These are phyloP conservation scores for Fraxinus albicans DNA, from an alignment of 305 asterid genomes.

Conservation along the genomic window DNA sequence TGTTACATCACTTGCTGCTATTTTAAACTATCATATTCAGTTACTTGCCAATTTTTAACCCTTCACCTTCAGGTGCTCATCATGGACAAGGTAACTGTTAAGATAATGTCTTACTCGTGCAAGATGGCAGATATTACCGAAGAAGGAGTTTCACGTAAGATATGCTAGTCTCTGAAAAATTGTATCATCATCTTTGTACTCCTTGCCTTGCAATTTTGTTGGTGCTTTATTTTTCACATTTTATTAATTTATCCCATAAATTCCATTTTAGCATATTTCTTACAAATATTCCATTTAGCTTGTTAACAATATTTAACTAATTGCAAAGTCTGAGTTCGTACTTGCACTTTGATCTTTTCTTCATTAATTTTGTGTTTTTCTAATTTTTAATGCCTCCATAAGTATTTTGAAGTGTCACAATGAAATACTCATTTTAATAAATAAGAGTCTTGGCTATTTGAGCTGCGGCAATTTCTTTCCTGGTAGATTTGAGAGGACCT, in stretches of 20 bases:
- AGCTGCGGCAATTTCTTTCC: neutral
- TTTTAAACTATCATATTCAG: neutral
- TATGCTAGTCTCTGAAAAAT: constrained; percentile 48
- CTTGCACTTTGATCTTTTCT: constrained; percentile 2
- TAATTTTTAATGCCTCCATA: constrained; percentile 1
- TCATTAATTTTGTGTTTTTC: neutral
- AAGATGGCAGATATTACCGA: constrained; percentile 99
- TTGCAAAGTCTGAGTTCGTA: neutral
- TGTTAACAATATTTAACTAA: neutral
- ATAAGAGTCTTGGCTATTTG: neutral
- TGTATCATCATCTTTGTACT: constrained; percentile 29
- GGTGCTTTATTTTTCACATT: constrained; percentile 13
- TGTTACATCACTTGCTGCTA: neutral
- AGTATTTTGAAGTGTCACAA: neutral
- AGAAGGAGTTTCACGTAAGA: constrained; percentile 99
- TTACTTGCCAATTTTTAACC: constrained; percentile 26
- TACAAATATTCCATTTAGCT: neutral
- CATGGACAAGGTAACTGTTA: constrained; percentile 96
- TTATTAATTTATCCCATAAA: neutral
- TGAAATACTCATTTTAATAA: neutral
- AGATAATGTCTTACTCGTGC: constrained; percentile 91
- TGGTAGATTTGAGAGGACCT: constrained; percentile 2
- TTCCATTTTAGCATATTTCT: constrained; percentile 20
- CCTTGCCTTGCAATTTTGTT: constrained; percentile 16
- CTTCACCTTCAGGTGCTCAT: constrained; percentile 75